Evolutionary conservation across 768 basidiomycete species (phyloP).

Genomic region (Mycena pura): DNA sequence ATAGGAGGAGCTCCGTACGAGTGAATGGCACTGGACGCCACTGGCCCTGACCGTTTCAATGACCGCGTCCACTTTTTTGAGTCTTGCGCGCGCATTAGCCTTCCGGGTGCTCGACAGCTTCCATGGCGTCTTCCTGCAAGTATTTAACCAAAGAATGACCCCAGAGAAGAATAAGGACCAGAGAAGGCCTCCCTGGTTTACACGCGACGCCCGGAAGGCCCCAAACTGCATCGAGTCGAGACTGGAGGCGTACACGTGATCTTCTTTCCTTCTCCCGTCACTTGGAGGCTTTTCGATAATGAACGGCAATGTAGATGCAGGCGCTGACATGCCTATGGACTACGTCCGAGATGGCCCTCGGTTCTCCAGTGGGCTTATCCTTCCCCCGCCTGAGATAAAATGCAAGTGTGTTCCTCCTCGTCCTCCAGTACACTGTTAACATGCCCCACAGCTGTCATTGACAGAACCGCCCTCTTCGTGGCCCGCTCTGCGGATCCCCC

Average conservation of each 20-base stretch:
- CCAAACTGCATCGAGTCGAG: slow-evolving; percentile 71
- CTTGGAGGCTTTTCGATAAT: slow-evolving; percentile 40
- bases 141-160: not conserved
- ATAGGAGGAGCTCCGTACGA: slow-evolving; percentile 52
- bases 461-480: slow-evolving; percentile 91
- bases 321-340: slow-evolving; percentile 46
- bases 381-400: slow-evolving; percentile 96
- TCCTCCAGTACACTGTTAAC: slow-evolving; percentile 21
- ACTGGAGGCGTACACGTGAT: slow-evolving; percentile 28
- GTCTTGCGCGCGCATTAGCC: slow-evolving; percentile 85
- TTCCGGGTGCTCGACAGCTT: slow-evolving; percentile 90
- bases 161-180: slow-evolving; percentile 60
- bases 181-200: slow-evolving; percentile 77
- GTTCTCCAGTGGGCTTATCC: slow-evolving; percentile 87
- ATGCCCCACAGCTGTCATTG: slow-evolving; percentile 77
- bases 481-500: slow-evolving; percentile 93
- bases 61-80: slow-evolving; percentile 93
- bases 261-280: slow-evolving; percentile 31
- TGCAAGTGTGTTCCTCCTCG: slow-evolving; percentile 57
- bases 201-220: slow-evolving; percentile 76
- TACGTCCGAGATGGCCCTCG: slow-evolving; percentile 44
- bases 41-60: slow-evolving; percentile 87
- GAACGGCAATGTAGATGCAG: slow-evolving; percentile 50
- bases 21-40: slow-evolving; percentile 76
- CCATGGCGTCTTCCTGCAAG: slow-evolving; percentile 91